Conservation (phyloP, 179 eudicot species). For the Drosera spatulata region DNA sequence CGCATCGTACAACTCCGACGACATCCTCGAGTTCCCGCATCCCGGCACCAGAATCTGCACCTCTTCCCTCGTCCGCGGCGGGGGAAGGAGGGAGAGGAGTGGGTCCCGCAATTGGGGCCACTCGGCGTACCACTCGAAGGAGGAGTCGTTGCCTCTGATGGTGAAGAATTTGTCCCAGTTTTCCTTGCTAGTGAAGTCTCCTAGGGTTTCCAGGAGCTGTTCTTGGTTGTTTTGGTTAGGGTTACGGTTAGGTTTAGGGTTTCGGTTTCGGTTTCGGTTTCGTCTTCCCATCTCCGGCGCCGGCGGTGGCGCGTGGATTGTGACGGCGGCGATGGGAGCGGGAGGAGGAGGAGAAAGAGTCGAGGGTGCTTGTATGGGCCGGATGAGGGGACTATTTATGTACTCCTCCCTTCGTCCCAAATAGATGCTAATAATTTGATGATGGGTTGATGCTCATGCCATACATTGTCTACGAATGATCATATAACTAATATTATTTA, state of each 20-base stretch:
- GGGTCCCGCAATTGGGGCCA: slow-evolving; percentile 63
- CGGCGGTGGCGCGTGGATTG: no score
- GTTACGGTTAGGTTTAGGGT: no score
- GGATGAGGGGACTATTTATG: no score
- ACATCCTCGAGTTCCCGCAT: slow-evolving; percentile 79
- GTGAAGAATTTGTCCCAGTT: slow-evolving; percentile 94
- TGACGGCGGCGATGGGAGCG: no score
- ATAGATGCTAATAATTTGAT: no score
- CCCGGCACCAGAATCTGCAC: slow-evolving; percentile 74
- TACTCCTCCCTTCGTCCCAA: no score
- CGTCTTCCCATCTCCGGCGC: no score
- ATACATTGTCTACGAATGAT: no score
- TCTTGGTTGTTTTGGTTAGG: slow-evolving; percentile 5
- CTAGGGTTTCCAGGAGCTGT: slow-evolving; percentile 62
- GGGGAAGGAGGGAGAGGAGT: slow-evolving; percentile 36
- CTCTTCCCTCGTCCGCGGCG: slow-evolving; percentile 5
- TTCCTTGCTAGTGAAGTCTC: slow-evolving; percentile 84
- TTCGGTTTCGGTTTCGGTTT: background rate
- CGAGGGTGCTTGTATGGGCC: no score
- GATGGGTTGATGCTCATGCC: no score
- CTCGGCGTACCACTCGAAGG: slow-evolving; percentile 98
- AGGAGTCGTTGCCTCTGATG: slow-evolving; percentile 48
- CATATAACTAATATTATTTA: no score
- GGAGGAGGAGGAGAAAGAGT: no score
- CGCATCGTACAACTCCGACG: slow-evolving; percentile 73